Percentiles rank a stretch among this genome's conserved stretches.
phyloP scores from a whole-genome alignment of 768 basidiomycete species.

The Sarcodon sp. region DNA sequence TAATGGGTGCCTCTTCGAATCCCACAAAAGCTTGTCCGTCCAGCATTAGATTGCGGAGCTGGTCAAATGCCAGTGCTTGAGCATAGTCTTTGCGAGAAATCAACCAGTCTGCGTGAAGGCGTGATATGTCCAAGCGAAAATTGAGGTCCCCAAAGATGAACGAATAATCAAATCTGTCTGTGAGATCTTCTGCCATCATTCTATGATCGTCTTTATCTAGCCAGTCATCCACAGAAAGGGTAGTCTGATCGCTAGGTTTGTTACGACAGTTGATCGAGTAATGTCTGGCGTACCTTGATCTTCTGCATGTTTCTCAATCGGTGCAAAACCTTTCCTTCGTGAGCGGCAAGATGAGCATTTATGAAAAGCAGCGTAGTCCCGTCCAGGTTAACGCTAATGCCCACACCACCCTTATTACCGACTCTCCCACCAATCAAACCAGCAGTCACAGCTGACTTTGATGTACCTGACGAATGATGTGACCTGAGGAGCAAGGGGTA shows the following conservation, averaged over 20 bases:
- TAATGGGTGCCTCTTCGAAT: conserved; percentile 67
- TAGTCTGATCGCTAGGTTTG: conserved; percentile 12
- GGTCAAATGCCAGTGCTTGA: conserved; percentile 85
- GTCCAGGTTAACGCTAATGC: conserved; percentile 75
- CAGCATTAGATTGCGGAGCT: conserved; percentile 68
- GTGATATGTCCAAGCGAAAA: conserved; percentile 79
- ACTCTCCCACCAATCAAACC: conserved; percentile 85
- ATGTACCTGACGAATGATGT: conserved; percentile 34
- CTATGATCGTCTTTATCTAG: conserved; percentile 52
- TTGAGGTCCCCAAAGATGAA: conserved; percentile 90
- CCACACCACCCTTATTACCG: conserved; percentile 90
- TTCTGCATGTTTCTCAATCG: conserved; percentile 81
- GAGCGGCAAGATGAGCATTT: conserved; percentile 85
- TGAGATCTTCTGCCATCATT: conserved; percentile 66
- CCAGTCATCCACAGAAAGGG: conserved; percentile 71
- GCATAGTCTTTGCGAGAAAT: conserved; percentile 73
- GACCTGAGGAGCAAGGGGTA: conserved; percentile 1
- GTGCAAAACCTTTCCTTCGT: conserved; percentile 62
- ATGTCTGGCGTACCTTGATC: conserved; percentile 50
- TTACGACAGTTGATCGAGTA: not conserved
- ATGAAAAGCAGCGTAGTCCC: conserved; percentile 80
- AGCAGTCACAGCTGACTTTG: conserved; percentile 75
- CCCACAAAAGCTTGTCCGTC: conserved; percentile 58
- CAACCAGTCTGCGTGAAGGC: conserved; percentile 91
- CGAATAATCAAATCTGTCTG: conserved; percentile 80